Percentiles rank a stretch among this genome's conserved stretches.
Conservation (phyloP, 2,329 filamentous ascomycete species). For the Parastagonospora nodorum region DNA sequence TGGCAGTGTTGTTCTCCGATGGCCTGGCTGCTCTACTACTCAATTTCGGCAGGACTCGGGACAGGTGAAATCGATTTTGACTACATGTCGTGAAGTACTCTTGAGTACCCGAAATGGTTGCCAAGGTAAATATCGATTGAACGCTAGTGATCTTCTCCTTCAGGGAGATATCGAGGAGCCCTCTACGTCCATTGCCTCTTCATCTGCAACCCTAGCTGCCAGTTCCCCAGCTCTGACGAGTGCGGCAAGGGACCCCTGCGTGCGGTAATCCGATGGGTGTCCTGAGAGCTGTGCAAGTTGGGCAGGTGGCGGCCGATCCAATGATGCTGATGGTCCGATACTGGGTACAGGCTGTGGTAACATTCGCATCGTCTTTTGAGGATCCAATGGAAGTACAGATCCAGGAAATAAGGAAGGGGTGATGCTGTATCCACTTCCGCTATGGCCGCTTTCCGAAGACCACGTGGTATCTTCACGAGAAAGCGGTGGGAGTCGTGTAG, state of each 20-base stretch:
- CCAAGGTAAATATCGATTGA: background rate
- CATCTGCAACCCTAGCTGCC: constrained; percentile 40
- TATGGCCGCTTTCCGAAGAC: constrained; percentile 46
- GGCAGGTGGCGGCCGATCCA: constrained; percentile 34
- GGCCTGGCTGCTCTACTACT: too few relatives aligned
- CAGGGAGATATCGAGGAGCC: constrained; percentile 21
- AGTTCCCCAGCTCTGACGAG: constrained; percentile 46
- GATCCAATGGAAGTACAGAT: constrained; percentile 31
- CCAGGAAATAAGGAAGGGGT: constrained; percentile 12
- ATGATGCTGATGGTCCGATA: constrained; percentile 32
- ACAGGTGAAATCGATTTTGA: too few relatives aligned
- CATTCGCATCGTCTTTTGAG: constrained; percentile 39
- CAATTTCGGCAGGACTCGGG: too few relatives aligned
- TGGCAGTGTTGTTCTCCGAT: too few relatives aligned
- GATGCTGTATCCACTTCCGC: constrained; percentile 25
- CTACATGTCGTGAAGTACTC: background rate
- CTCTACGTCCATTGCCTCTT: constrained; percentile 29
- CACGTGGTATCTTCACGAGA: constrained; percentile 47
- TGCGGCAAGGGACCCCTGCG: constrained; percentile 43
- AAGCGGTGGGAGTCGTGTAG: constrained; percentile 37
- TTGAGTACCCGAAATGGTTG: background rate
- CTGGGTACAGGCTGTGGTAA: constrained; percentile 47
- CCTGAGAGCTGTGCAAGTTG: constrained; percentile 20
- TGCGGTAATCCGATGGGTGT: constrained; percentile 35
- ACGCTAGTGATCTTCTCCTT: too few relatives aligned